These are phyloP conservation scores for Calocera cornea DNA, from an alignment of 768 basidiomycete genomes.

Conservation along the genomic window DNA sequence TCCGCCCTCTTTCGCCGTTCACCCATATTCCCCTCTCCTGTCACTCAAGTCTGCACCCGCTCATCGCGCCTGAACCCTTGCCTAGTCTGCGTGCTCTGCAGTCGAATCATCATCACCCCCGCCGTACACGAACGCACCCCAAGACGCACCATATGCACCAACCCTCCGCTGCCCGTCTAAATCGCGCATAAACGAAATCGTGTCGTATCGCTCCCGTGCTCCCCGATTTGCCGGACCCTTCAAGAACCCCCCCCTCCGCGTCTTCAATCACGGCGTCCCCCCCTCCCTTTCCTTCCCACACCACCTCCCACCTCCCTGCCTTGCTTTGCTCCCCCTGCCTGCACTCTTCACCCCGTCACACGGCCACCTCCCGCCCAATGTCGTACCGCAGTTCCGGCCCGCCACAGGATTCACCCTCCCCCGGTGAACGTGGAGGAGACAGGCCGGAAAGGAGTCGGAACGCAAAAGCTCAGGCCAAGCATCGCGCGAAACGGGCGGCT, in stretches of 20 bases:
- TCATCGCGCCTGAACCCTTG: not conserved
- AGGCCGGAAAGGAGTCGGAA: conserved; percentile 76
- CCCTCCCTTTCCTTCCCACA: not conserved
- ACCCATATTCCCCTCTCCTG: not conserved
- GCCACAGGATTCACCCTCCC: not conserved
- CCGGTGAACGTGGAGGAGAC: conserved; percentile 27
- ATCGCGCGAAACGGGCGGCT: conserved; percentile 83
- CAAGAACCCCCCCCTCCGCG: conserved; percentile 3
- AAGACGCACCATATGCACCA: not conserved
- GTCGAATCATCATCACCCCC: not conserved
- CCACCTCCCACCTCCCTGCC: not conserved
- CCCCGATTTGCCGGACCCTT: not conserved
- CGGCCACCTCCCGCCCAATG: not conserved
- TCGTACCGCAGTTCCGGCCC: not conserved
- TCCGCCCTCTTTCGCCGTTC: not conserved
- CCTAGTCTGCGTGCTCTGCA: not conserved
- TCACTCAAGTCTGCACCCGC: not conserved
- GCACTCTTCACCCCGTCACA: not conserved
- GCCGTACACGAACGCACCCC: not conserved
- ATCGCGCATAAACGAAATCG: not conserved
- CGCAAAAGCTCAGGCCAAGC: conserved; percentile 76
- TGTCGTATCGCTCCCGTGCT: not conserved
- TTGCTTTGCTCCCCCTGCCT: not conserved
- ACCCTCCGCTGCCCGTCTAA: conserved; percentile 3
- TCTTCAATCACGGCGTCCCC: not conserved